Base-by-base conservation (phyloP, 805 yeast genomes). In the Gaillardinia entomophila region DNA sequence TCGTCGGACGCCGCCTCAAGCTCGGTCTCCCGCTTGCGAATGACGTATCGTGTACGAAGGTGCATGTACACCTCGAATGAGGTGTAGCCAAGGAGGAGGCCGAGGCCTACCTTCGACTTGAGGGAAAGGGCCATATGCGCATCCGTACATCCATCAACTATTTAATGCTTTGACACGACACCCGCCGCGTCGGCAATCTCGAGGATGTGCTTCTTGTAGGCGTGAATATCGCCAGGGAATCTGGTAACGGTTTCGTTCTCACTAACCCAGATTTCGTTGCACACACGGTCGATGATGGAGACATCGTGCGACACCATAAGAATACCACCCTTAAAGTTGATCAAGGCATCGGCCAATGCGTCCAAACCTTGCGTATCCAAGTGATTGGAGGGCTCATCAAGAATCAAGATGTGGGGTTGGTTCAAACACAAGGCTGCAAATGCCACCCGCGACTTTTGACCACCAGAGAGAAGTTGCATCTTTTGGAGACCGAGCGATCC, bases 291-390 rank as follows among this genome's bases (percentile, higher is more conserved):
- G 49, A 92, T 92, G 53, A 90, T 83, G 18, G 88, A 69, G 27
- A 92, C 97, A 69, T 92, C 99, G 73, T 92, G 98, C 32, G 96
- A 84, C 37, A 92, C 98, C 96, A 92, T 88, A 47, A 92, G 71
- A 16, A 92, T 83, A 59, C 98, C 98, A 55, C 98, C 98, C 51
- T 86, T 75, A 72, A 89, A 92, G 40, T 75, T 78, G 41, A 73
- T 78, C 54, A 92, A 69, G 1, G 97, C 97, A 27, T 83, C 94
- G 6, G 92, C 80, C 39, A 92, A 72, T 1, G 98, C 98, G 58
- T 92, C 98, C 51, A 92, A 69, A 75, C 97, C 98, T 23, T 95
- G 82, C 6, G 96, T 90, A 82, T 92, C 98, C 73, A 92, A 77
- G 64, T 92, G 98, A 65, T 92, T 92, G 5, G 96, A 85, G 61